Evolutionary conservation across 2,329 filamentous ascomycete genomes (phyloP), one percentile per base, ranked within the genome.

Genomic region (Sporothrix mexicana): DNA sequence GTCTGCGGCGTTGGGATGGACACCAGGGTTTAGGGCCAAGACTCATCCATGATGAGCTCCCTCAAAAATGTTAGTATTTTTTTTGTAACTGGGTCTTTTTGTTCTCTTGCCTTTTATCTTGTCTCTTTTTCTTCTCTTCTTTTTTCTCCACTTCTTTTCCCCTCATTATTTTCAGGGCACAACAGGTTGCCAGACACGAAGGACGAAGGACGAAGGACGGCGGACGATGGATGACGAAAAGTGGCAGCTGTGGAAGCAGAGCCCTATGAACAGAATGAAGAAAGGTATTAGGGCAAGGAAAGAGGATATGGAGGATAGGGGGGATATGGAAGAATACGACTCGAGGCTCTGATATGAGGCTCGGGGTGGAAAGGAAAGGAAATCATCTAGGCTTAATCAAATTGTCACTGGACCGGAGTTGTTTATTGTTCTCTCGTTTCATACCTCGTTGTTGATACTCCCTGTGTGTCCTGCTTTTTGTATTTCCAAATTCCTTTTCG

Each of bases 1-100:
- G 66, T 51, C 41, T 67, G 64, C 61, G 61, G 43, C 64, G 45
- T 67, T 67, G 64, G 64, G 45, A 36, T 36, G 62, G 64, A 51
- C 41, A 66, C 61, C 7, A 20, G 43, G 20, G 12, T 15, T n/a
- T n/a, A 41, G 45, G 45, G 23, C 7, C 30, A 36, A 67, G 51
- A 13, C 9, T n/a, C 62, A n/a, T 5, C 36, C 8, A 36, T 12
- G 25, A 51, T 12, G 64, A 51, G 69, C 15, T 20, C 69, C 36
- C 17, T 25, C 53, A 9, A 20, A 17, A n/a, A 30, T 66, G 25
- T 25, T 17, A 61, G 57, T 20, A 23, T 7, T 53, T 62, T 17
- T 49, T 51, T 23, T 49, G 47, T 66, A 23, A 66, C 13, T 51
- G 20, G 45, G 23, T 36, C 15, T 43, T 43, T 70, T 61, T 23